phyloP scores from a whole-genome alignment of 805 yeast species.

The Kregervanrija fluxuum region DNA sequence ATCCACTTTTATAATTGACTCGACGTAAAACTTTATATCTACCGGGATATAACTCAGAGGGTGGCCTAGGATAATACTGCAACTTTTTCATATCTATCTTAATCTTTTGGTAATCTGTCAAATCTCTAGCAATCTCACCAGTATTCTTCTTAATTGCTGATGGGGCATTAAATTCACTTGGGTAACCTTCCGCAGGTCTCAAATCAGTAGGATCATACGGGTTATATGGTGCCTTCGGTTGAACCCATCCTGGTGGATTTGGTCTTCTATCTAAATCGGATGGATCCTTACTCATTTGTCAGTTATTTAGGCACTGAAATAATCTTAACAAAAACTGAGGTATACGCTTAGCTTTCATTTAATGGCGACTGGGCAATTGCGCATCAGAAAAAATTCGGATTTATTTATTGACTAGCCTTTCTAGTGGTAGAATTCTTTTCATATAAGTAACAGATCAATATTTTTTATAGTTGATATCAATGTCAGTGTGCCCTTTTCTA shows the following conservation, averaged over 20 bases:
- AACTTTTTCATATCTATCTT: constrained; percentile 67
- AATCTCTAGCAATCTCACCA: constrained; percentile 48
- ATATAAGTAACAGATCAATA: neutral
- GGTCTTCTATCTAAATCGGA: constrained; percentile 50
- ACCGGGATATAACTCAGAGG: constrained; percentile 68
- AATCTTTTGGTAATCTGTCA: constrained; percentile 60
- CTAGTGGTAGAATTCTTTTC: no score
- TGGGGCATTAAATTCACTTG: constrained; percentile 70
- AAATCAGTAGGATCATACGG: constrained; percentile 75
- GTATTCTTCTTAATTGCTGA: constrained; percentile 44
- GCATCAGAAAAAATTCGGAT: no score
- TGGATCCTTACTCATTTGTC: constrained; percentile 3
- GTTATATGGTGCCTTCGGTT: constrained; percentile 78
- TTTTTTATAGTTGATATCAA: neutral
- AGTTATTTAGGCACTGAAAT: neutral
- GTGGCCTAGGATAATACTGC: constrained; percentile 74
- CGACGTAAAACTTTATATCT: constrained; percentile 65
- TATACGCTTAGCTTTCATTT: no score
- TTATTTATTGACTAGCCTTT: no score
- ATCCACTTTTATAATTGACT: constrained; percentile 43
- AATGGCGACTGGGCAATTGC: no score
- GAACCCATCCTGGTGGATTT: constrained; percentile 73
- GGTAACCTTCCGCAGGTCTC: constrained; percentile 80
- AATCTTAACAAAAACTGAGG: no score
- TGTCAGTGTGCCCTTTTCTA: constrained; percentile 13